Evolutionary conservation across 306 rosid species (phyloP), one percentile per base, ranked within the genome.

Genomic region (Senna siamea): DNA sequence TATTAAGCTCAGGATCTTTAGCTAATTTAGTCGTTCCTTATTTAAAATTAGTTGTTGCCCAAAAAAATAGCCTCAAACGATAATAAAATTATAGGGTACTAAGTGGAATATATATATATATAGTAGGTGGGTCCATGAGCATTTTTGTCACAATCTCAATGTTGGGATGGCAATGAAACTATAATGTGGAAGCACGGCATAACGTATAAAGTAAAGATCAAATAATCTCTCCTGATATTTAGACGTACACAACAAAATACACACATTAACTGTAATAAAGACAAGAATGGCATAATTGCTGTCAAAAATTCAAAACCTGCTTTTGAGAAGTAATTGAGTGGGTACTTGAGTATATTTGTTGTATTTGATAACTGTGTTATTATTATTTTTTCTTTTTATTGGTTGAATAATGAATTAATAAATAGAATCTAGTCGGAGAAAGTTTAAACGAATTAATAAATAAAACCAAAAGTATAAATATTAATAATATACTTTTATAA

Each of bases 271-370:
- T 73, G 68, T 74, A 80, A 73, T 73, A 82, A 81, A 87, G 96
- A 88, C 93, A 86, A 82, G 73, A 34, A 65, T 66, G 73, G 61
- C 81, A 88, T 84, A 69, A 88, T 83, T 70, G 61, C 75, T 28
- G 71, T 71, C 89, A 84, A 85, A 84, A 70, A 76, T 85, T 82
- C 1, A 26, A 26, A 26, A 40, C 40, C 81, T 60, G 35, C 85
- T 82, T 89, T 82, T 78, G 44, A 72, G 55, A 46, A 69, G 80
- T 30, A 80, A 69, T 87, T 76, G 87, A 87, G 87, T 85, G 85
- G 79, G 44, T 75, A 78, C 88, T 87, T 55, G 82, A 85, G 77
- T 87, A 85, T 80, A 26, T 26, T 82, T 80, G 74, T 75, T 68
- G 75, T 73, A 68, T 73, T 67, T 66, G 57, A 53, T 61, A 40